Conservation (phyloP, 2,329 filamentous ascomycete species). For the Botrytis medusae region DNA sequence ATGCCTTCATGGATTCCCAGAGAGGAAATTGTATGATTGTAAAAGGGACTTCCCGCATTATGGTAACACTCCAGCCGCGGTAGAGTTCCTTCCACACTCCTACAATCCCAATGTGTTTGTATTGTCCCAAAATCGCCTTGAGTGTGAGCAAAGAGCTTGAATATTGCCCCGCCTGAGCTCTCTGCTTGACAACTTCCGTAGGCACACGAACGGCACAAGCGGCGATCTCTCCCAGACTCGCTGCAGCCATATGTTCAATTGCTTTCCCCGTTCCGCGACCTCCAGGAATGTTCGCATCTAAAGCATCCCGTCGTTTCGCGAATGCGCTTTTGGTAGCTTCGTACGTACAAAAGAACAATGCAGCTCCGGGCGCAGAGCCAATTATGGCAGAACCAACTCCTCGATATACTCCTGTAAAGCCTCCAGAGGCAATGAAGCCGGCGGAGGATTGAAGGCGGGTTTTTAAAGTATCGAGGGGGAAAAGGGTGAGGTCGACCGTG, state of each 20-base stretch:
- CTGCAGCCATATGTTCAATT: constrained; percentile 77
- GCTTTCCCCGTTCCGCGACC: constrained; percentile 37
- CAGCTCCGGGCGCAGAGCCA: constrained; percentile 88
- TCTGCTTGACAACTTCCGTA: constrained; percentile 95
- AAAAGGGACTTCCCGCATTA: constrained; percentile 95
- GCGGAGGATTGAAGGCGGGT: constrained; percentile 85
- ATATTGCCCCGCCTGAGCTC: constrained; percentile 85
- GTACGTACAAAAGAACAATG: constrained; percentile 97
- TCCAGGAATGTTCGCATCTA: constrained; percentile 13
- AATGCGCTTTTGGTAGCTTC: constrained; percentile 65
- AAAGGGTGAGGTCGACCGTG: constrained; percentile 94
- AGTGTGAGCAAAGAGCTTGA: constrained; percentile 68
- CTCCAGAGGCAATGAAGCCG: constrained; percentile 79
- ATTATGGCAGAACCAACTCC: constrained; percentile 87
- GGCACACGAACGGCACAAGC: constrained; percentile 91
- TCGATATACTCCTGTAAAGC: constrained; percentile 88
- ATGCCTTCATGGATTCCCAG: constrained; percentile 89
- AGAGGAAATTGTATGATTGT: constrained; percentile 96
- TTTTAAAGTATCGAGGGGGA: constrained; percentile 97
- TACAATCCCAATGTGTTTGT: constrained; percentile 45
- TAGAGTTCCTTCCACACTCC: constrained; percentile 83
- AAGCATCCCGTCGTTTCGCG: neutral
- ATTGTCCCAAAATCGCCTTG: constrained; percentile 62
- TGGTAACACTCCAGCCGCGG: constrained; percentile 86
- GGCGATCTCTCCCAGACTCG: constrained; percentile 82